These are phyloP conservation scores for Phytophthora vignae DNA, from an alignment of 352 stramenopile species.

Conservation along the genomic window DNA sequence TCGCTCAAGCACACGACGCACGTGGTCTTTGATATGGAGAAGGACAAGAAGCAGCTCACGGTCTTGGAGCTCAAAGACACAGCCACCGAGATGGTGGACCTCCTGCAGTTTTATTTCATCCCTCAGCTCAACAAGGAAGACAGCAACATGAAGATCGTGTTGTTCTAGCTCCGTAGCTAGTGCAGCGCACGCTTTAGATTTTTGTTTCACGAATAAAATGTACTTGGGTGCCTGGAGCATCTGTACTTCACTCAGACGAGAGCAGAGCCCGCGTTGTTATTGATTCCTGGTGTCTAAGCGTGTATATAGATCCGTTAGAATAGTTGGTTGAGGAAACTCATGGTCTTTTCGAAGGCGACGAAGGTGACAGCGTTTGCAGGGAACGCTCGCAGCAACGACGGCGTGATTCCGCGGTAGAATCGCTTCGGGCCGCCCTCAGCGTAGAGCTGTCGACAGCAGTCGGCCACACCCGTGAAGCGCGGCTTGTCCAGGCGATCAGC, in stretches of 20 bases:
- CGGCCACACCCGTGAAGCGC: constrained; percentile 71
- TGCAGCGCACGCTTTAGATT: neutral
- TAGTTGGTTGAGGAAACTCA: constrained; percentile 77
- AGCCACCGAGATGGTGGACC: constrained; percentile 78
- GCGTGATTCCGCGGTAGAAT: constrained; percentile 87
- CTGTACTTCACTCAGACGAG: constrained; percentile 16
- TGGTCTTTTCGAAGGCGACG: constrained; percentile 83
- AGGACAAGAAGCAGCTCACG: constrained; percentile 89
- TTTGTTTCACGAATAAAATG: constrained; percentile 18
- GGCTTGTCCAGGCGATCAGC: constrained; percentile 77
- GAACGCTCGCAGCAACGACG: constrained; percentile 79
- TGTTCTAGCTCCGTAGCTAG: constrained; percentile 56
- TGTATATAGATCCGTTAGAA: constrained; percentile 51
- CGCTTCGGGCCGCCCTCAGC: constrained; percentile 63
- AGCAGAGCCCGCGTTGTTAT: neutral
- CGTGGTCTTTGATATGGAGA: constrained; percentile 88
- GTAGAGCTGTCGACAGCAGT: constrained; percentile 77
- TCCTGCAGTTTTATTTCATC: constrained; percentile 82
- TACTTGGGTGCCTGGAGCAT: constrained; percentile 2
- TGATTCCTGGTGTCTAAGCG: constrained; percentile 7
- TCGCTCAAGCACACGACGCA: constrained; percentile 84
- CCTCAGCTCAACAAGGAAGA: constrained; percentile 56
- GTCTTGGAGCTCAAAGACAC: constrained; percentile 89
- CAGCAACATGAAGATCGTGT: constrained; percentile 71
- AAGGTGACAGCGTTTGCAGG: constrained; percentile 88